A percentile compares a stretch with the other conserved stretches of the same genome.
Evolutionary conservation across 257 asterid species (phyloP).

Genomic region (Plantago major): DNA sequence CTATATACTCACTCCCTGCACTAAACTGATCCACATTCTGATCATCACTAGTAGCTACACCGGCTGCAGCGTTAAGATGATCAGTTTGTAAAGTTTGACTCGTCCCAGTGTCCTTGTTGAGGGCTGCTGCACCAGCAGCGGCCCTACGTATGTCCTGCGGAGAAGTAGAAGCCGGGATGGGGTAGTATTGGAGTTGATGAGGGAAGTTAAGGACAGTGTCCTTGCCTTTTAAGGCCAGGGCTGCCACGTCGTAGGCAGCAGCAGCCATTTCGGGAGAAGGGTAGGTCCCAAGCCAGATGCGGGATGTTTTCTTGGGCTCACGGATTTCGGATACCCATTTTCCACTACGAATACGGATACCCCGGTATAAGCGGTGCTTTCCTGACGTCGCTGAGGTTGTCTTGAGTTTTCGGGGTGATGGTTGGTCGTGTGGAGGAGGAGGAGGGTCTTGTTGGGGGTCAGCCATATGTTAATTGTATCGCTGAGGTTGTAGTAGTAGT

Average conservation of each 20-base stretch:
- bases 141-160: constrained; percentile 35
- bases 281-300: constrained; percentile 47
- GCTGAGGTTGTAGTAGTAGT: too few relatives aligned
- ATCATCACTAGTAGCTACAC: neutral
- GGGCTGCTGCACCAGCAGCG: constrained; percentile 27
- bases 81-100: neutral
- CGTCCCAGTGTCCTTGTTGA: constrained; percentile 10
- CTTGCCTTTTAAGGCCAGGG: constrained; percentile 36
- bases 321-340: constrained; percentile 54
- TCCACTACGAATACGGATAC: constrained; percentile 43
- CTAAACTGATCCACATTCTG: neutral
- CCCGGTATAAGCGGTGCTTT: constrained; percentile 35
- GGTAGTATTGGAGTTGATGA: constrained; percentile 19
- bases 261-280: constrained; percentile 51
- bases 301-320: constrained; percentile 36
- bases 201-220: constrained; percentile 30
- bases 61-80: neutral
- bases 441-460: too few relatives aligned
- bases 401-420: constrained; percentile 16
- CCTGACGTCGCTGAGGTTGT: constrained; percentile 19
- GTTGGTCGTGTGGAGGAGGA: too few relatives aligned
- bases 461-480: too few relatives aligned
- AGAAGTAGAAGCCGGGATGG: constrained; percentile 23
- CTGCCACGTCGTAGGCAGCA: constrained; percentile 46
- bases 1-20: constrained; percentile 26